A percentile compares a stretch with the other conserved stretches of the same genome.
phyloP scores from a whole-genome alignment of 331 rosid genomes.

The Malus hybrid region DNA sequence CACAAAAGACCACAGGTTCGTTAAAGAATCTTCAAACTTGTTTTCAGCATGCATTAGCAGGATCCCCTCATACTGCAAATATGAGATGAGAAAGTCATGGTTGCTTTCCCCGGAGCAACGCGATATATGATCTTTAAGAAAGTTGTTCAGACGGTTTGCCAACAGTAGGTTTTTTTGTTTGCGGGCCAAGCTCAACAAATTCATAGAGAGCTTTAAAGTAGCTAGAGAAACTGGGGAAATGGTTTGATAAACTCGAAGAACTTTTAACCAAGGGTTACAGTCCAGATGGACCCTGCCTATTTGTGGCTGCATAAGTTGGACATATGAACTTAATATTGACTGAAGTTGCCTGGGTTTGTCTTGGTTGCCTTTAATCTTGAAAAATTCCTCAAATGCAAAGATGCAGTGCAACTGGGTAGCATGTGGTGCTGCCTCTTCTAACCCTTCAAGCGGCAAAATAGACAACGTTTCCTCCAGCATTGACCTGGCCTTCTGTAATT shows the following conservation, averaged over 20 bases:
- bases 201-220: slow-evolving; percentile 59
- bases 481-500: slow-evolving; percentile 77
- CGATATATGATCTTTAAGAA: slow-evolving; percentile 44
- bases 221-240: slow-evolving; percentile 59
- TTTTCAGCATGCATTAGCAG: slow-evolving; percentile 74
- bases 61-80: slow-evolving; percentile 76
- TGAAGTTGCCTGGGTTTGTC: slow-evolving; percentile 38
- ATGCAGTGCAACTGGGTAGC: slow-evolving; percentile 85
- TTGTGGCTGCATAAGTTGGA: slow-evolving; percentile 46
- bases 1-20: slow-evolving; percentile 75
- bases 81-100: slow-evolving; percentile 42
- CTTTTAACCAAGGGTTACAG: slow-evolving; percentile 81
- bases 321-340: slow-evolving; percentile 51
- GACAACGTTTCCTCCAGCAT: slow-evolving; percentile 83
- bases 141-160: slow-evolving; percentile 62
- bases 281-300: slow-evolving; percentile 68
- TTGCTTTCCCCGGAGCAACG: slow-evolving; percentile 45
- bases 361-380: slow-evolving; percentile 48
- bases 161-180: slow-evolving; percentile 59
- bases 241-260: slow-evolving; percentile 75
- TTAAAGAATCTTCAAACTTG: slow-evolving; percentile 80
- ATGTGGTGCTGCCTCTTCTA: slow-evolving; percentile 74
- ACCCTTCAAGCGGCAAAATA: slow-evolving; percentile 80
- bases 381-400: slow-evolving; percentile 65
- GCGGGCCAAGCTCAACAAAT: slow-evolving; percentile 71